Evolutionary conservation across 768 basidiomycete genomes (phyloP), one percentile per base, ranked within the genome.

Genomic region (Paxillus rubicundulus): DNA sequence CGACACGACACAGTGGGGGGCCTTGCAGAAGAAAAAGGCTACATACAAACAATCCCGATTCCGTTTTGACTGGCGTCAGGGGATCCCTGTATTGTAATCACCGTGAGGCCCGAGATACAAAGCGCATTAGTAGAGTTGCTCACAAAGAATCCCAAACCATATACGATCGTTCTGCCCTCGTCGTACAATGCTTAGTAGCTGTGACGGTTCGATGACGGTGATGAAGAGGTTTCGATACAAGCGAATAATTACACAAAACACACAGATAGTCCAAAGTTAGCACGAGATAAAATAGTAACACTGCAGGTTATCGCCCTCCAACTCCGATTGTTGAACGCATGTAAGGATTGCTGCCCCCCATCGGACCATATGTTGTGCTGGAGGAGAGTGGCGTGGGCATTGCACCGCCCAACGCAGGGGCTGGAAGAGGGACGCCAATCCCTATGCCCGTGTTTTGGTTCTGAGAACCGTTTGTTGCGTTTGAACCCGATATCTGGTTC

Each of bases 341-440:
- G 63, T 84, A 88, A 16, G 82, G 82, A 30, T 82, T 85, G 61
- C 79, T 84, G 14, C 70, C 64, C 8, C 73, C 70, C 77, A 87
- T 78, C 4, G 82, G 77, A 18, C 78, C 81, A 65, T 86, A 87
- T 40, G 82, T 74, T 50, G 82, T 73, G 37, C 78, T 70, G 10
- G 78, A 75, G 7, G 54, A 45, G 53, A 82, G 67, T 17, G 77
- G 68, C 24, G 78, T 72, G 36, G 77, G 74, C 45, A 82, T 59
- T 37, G 63, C 51, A 63, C 75, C 49, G 53, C 69, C 65, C 76
- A 75, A 45, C 41, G 66, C 54, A 67, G 71, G 66, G 21, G 69
- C 69, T 58, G 77, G 73, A 41, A 81, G 69, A 37, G 65, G 62
- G 18, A 70, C 53, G 9, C 67, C 70, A 57, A 85, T 77, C 45